Evolutionary conservation across 768 basidiomycete species (phyloP).

Genomic region (Trametopsis cervina): DNA sequence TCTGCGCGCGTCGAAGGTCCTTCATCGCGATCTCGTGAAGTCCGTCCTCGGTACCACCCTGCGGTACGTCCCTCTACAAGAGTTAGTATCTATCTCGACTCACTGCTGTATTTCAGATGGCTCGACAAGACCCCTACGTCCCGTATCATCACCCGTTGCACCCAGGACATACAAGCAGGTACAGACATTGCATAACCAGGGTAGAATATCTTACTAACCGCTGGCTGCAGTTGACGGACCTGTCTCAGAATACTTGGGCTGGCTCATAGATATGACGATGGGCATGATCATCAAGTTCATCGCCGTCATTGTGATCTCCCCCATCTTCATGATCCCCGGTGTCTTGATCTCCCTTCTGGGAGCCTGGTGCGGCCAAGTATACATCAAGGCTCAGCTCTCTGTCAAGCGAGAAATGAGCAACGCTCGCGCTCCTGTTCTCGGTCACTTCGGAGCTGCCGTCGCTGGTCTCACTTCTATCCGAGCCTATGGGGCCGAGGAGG

Average conservation of each 20-base stretch:
- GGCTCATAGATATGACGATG: constrained; percentile 25
- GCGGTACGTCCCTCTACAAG: constrained; percentile 37
- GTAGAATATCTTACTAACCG: not conserved
- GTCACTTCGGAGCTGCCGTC: constrained; percentile 46
- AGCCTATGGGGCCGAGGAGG: constrained; percentile 46
- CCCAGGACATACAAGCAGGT: constrained; percentile 49
- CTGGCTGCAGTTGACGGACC: constrained; percentile 28
- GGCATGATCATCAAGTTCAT: constrained; percentile 30
- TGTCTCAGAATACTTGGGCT: constrained; percentile 20
- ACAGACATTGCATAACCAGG: not conserved
- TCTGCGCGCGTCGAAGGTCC: constrained; percentile 44
- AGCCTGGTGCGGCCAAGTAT: constrained; percentile 38
- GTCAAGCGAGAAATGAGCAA: constrained; percentile 53
- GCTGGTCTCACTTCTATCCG: constrained; percentile 44
- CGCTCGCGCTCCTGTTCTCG: constrained; percentile 40
- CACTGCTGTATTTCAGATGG: constrained; percentile 29
- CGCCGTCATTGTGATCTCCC: constrained; percentile 31
- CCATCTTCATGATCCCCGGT: constrained; percentile 34
- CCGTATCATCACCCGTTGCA: constrained; percentile 61
- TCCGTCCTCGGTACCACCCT: constrained; percentile 55
- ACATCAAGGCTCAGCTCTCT: constrained; percentile 48
- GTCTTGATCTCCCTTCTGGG: constrained; percentile 31
- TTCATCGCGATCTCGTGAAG: constrained; percentile 45
- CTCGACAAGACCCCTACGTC: constrained; percentile 44
- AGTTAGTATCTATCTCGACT: not conserved